These are phyloP conservation scores for Colletotrichum gloeosporioides DNA, from an alignment of 2,329 filamentous ascomycete species.

Conservation along the genomic window DNA sequence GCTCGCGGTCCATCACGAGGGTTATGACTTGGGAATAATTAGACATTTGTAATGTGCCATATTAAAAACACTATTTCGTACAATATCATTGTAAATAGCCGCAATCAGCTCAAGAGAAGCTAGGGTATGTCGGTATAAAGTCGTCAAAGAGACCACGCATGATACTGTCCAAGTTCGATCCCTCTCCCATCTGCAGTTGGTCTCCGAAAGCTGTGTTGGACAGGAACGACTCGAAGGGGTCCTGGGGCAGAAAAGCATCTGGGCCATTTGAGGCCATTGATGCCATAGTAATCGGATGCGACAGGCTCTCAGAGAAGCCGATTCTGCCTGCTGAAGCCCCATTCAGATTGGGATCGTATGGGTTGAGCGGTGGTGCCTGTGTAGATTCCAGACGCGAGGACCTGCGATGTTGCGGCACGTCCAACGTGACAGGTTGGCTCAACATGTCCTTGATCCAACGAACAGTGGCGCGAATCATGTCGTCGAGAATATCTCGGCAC, in stretches of 20 bases:
- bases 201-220: conserved; percentile 30
- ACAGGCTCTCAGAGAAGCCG: neutral
- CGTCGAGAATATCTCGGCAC: conserved; percentile 49
- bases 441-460: conserved; percentile 28
- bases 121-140: conserved; percentile 34
- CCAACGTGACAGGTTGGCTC: neutral
- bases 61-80: neutral
- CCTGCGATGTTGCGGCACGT: neutral
- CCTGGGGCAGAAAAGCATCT: neutral
- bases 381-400: neutral
- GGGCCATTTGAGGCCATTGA: neutral
- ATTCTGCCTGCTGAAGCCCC: neutral
- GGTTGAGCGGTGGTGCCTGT: neutral
- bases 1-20: conserved; percentile 30
- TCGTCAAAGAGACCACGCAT: conserved; percentile 40
- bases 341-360: neutral
- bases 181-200: conserved; percentile 31
- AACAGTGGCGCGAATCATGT: conserved; percentile 36
- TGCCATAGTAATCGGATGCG: neutral
- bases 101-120: neutral
- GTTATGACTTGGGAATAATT: neutral
- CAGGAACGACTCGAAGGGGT: conserved; percentile 29
- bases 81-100: neutral
- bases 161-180: conserved; percentile 35
- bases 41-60: neutral